Percentiles rank a stretch among this genome's conserved stretches.
Conservation (phyloP, 2,329 filamentous ascomycete genomes). For the Pleurostoma richardsiae region DNA sequence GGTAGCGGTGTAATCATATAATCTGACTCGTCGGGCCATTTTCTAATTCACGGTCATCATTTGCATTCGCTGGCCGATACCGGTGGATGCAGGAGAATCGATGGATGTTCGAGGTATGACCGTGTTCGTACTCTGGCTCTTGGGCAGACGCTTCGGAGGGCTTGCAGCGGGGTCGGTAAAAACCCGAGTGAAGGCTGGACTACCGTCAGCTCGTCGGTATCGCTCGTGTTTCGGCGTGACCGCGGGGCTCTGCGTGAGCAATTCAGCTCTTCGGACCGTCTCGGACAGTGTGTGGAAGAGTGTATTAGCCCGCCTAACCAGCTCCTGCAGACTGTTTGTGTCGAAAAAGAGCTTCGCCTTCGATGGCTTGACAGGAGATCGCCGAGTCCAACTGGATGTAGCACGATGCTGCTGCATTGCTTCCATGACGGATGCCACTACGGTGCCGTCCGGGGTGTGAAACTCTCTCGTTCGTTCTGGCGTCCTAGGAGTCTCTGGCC, state of each 20-base stretch:
- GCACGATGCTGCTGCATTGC: conserved; percentile 54
- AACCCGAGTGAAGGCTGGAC: conserved; percentile 62
- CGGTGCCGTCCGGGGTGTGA: conserved; percentile 31
- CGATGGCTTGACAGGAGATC: conserved; percentile 26
- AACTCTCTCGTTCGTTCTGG: conserved; percentile 24
- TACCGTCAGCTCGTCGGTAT: conserved; percentile 44
- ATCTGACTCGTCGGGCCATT: not conserved
- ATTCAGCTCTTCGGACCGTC: conserved; percentile 53
- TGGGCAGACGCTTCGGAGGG: conserved; percentile 43
- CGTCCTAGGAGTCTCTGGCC: conserved; percentile 31
- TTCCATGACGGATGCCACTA: conserved; percentile 59
- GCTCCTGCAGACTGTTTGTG: conserved; percentile 62
- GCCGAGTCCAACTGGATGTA: conserved; percentile 30
- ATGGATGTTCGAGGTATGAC: conserved; percentile 43
- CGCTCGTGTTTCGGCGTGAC: conserved; percentile 43
- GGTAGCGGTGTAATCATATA: not conserved
- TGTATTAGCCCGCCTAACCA: conserved; percentile 58
- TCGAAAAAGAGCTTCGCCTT: conserved; percentile 60
- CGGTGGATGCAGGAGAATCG: conserved; percentile 46
- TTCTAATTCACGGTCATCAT: conserved; percentile 59
- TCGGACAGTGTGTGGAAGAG: conserved; percentile 56
- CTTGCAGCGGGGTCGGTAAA: conserved; percentile 58
- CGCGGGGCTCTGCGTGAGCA: conserved; percentile 50
- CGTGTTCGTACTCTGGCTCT: conserved; percentile 50
- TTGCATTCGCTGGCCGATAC: conserved; percentile 50